These are phyloP conservation scores for Podospora appendiculata DNA, from an alignment of 495 filamentous ascomycete genomes.

Conservation along the genomic window DNA sequence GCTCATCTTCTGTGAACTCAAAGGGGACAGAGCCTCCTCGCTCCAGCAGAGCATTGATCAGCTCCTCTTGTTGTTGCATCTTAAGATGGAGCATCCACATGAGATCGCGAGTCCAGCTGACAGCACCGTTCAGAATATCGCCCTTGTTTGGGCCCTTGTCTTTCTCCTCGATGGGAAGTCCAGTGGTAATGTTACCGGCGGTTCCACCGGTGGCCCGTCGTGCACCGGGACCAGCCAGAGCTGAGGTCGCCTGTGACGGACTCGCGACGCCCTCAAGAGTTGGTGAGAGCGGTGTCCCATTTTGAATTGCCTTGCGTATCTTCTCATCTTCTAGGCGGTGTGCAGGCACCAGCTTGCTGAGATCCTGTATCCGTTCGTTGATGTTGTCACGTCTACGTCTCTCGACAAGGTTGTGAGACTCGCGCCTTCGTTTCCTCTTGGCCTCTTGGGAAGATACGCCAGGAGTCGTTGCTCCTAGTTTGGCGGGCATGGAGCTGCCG, in stretches of 20 bases:
- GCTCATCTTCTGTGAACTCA: constrained; percentile 83
- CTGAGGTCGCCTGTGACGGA: constrained; percentile 73
- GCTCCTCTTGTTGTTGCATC: constrained; percentile 78
- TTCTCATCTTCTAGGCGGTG: constrained; percentile 97
- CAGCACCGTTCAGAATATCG: constrained; percentile 93
- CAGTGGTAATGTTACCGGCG: constrained; percentile 82
- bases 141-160: constrained; percentile 99
- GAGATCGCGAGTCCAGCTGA: constrained; percentile 92
- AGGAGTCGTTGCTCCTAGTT: constrained; percentile 37
- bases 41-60: constrained; percentile 62
- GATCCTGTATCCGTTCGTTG: constrained; percentile 95
- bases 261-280: constrained; percentile 54
- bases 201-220: constrained; percentile 59
- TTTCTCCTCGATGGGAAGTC: constrained; percentile 88
- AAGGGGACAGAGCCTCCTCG: constrained; percentile 71
- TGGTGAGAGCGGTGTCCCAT: constrained; percentile 80
- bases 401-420: constrained; percentile 95
- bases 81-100: constrained; percentile 94
- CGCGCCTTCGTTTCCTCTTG: constrained; percentile 80
- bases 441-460: constrained; percentile 73
- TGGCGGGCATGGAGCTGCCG: constrained; percentile 48
- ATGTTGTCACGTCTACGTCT: constrained; percentile 94
- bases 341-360: constrained; percentile 84
- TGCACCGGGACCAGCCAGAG: constrained; percentile 76
- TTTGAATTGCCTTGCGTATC: constrained; percentile 86